Base-by-base conservation (phyloP, 2,329 filamentous ascomycete genomes). In the Pseudogymnoascus sp. region DNA sequence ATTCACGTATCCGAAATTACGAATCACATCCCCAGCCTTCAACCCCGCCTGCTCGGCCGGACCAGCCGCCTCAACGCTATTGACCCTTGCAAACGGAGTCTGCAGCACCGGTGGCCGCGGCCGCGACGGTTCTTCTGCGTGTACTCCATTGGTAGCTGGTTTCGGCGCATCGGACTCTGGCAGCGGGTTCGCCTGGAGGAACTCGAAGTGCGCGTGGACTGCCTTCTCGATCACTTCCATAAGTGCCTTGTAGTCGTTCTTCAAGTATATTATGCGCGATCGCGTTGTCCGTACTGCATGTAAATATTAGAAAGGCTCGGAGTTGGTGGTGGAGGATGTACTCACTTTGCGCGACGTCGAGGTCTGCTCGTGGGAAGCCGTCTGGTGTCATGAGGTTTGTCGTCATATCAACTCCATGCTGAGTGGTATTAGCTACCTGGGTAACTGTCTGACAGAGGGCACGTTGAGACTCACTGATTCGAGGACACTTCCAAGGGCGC, bases 371-470 rank as follows among this genome's bases (percentile, higher is more conserved):
- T 33, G 94, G 94, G 73, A 90, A 99, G 58, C 94, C 94, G 75
- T 97, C 94, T 64, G 86, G 84, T 12, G 93, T 97, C 25, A 91
- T 85, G 39, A 99, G 83, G 63, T 85, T 81, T 6, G 94, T 97
- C 69, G 88, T 87, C 94, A 99, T 99, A 70, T 89, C 87, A 60
- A 96, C 93, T 48, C 88, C 87, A 79, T 97, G 93, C 92, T 97
- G 69, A 10, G 33, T 29, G 37, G 35, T 59, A 55, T 69, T 58
- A 68, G 64, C 55, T 33, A 10, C 21, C 48, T 55, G 29, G 48
- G 42, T 31, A 64, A 39, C 13, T 60, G 21, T 40, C 5, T 48
- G 15, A 29, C 3, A 25, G 8, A 60, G 8, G 21, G 35, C 58
- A 27, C 25, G 64, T 29, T 59, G 9, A 8, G 61, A 74, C 83